Evolutionary conservation across 129 eudicot genomes (phyloP), one percentile per base, ranked within the genome.

Genomic region (Lonicera japonica): DNA sequence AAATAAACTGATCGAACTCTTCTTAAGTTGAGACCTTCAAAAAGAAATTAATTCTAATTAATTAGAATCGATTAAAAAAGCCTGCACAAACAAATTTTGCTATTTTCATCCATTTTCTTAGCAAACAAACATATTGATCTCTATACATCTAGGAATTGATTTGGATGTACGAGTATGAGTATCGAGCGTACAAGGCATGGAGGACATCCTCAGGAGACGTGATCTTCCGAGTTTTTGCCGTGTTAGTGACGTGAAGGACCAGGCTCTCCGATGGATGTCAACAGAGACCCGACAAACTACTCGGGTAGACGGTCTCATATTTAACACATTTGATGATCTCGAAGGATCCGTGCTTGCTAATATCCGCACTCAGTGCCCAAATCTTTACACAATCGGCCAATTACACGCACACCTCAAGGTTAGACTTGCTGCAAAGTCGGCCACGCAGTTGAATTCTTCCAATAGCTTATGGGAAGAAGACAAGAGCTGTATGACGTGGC

Each of bases 241-340:
- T 0, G 11, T 10, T 10, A 12, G 1, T 12, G 45, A 64, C 22
- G 36, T 6, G 36, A 29, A 29, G 6, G 36, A 29, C 36, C 4
- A 29, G 36, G 6, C 36, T 29, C 36, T 29, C 6, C 36, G 6
- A 29, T 29, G 2, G 36, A 29, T 29, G 50, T 14, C 51, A 1
- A 41, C 8, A 0, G 67, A 69, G 22, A 40, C 43, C 5, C 19
- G 20, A 45, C 72, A 80, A 61, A 74, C 36, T 58, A 18, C 77
- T 5, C 71, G 74, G 54, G 87, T 85, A 21, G 18, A 48, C 9
- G 94, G 84, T 15, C 70, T 81, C 45, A 78, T 85, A 65, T 71
- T 85, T 3, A 85, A 81, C 88, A 72, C 94, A 16, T 85, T 81
- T 66, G 87, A 81, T 58, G 85, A 75, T 43, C 60, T 85, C 21